Evolutionary conservation across 129 eudicot species (phyloP), one percentile per base, ranked within the genome.

Genomic region (Sambucus nigra): DNA sequence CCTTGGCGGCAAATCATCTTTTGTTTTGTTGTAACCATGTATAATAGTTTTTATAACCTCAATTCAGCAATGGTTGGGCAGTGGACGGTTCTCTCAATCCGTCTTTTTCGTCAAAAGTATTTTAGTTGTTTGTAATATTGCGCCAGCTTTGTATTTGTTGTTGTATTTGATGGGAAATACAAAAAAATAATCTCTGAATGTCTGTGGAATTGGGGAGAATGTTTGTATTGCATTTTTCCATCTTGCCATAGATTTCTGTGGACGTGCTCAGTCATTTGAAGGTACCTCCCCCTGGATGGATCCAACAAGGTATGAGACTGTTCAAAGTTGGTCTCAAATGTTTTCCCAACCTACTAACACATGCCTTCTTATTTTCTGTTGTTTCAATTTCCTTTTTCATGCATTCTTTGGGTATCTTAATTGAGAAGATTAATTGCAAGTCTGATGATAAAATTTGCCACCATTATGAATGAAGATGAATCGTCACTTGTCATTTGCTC

Each of bases 91-190:
- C 59, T 32, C 17, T 23, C 28, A 58, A 28, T 45, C 50, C 40
- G 35, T 51, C 53, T 20, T 60, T 68, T 69, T 49, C 38, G 53
- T 40, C 17, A 26, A 55, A 4, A 51, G 41, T 44, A 31, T 65
- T 59, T 33, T 70, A 69, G 77, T 33, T 50, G 73, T 47, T 63
- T 80, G 79, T 75, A 74, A 54, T 69, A 63, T 76, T 72, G 69
- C 57, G 63, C 81, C 64, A 61, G 80, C 25, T 61, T 72, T 70
- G 71, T 62, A 73, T 81, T 76, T 79, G 80, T 76, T 79, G 80
- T 73, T 81, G 80, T 76, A 76, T 76, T 59, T 53, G 69, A 44
- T 72, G 79, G 59, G 49, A 65, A 68, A 65, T 45, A 53, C 63
- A 73, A 48, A 62, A n/a, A n/a, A 75, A 72, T 64, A 80, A 75